A percentile compares a stretch with the other conserved stretches of the same genome.
Evolutionary conservation across 495 filamentous ascomycete genomes (phyloP).

Genomic region (Aspergillus funiculosus): DNA sequence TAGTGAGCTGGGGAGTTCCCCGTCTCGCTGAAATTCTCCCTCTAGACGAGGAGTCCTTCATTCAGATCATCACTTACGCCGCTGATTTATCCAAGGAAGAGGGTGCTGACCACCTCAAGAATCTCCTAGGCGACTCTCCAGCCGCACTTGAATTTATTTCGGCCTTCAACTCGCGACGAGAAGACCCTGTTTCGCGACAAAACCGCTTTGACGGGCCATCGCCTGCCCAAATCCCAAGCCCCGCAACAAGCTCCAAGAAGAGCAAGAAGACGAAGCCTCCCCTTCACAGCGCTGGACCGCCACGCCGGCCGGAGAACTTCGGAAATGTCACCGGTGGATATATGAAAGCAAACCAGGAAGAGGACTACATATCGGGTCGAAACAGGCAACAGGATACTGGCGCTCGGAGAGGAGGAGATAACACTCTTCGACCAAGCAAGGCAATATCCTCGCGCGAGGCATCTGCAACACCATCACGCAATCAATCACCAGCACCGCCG

Average conservation of each 20-base stretch:
- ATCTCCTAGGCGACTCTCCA: constrained; percentile 80
- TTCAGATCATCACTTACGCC: constrained; percentile 76
- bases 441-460: constrained; percentile 29
- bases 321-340: constrained; percentile 55
- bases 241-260: constrained; percentile 25
- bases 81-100: constrained; percentile 63
- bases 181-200: constrained; percentile 31
- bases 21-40: constrained; percentile 74
- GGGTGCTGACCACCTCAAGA: constrained; percentile 77
- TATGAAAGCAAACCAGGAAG: constrained; percentile 51
- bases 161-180: constrained; percentile 73
- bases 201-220: constrained; percentile 4
- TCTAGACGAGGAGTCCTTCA: constrained; percentile 74
- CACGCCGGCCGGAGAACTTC: constrained; percentile 53
- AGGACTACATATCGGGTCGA: constrained; percentile 52
- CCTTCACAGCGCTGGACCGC: constrained; percentile 55
- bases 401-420: constrained; percentile 10
- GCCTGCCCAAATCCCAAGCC: constrained; percentile 14
- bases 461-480: constrained; percentile 28
- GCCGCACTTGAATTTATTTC: constrained; percentile 87
- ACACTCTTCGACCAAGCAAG: constrained; percentile 29
- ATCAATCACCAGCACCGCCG: constrained; percentile 36
- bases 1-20: constrained; percentile 52
- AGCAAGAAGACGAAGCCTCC: constrained; percentile 54
- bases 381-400: not conserved